Conservation (phyloP, 2,329 filamentous ascomycete species). For the Fusarium bactridioides region DNA sequence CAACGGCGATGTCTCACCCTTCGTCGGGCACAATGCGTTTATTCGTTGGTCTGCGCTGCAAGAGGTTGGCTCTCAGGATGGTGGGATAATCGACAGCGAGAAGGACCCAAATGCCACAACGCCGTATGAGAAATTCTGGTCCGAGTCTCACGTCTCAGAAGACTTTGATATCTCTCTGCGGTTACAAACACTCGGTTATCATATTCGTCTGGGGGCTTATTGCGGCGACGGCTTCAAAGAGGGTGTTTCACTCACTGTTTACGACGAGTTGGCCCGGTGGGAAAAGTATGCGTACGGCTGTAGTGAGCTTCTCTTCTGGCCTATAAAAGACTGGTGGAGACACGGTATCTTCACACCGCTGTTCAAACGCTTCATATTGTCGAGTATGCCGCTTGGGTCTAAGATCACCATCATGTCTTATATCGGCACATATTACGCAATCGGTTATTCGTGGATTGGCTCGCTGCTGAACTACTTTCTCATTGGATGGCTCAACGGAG, state of each 20-base stretch:
- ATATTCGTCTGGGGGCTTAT: constrained; percentile 74
- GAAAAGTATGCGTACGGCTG: constrained; percentile 77
- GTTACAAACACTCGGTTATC: constrained; percentile 72
- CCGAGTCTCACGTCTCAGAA: constrained; percentile 77
- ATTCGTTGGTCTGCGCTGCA: constrained; percentile 64
- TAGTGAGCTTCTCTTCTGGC: constrained; percentile 75
- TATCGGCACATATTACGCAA: constrained; percentile 63
- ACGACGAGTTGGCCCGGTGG: constrained; percentile 76
- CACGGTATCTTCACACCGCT: background rate
- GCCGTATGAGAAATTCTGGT: constrained; percentile 67
- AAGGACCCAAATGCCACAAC: background rate
- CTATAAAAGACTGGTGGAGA: constrained; percentile 49
- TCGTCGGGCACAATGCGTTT: constrained; percentile 81
- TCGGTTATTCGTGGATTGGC: constrained; percentile 59
- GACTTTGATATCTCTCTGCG: constrained; percentile 75
- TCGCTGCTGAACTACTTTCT: constrained; percentile 76
- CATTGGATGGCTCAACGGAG: constrained; percentile 72
- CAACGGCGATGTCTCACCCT: constrained; percentile 75
- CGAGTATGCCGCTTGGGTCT: constrained; percentile 8
- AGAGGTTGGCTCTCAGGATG: constrained; percentile 44
- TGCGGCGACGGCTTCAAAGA: constrained; percentile 75
- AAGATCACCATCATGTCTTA: constrained; percentile 33
- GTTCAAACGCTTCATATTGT: background rate
- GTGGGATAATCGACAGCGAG: constrained; percentile 44
- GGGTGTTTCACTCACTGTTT: constrained; percentile 75